phyloP scores from a whole-genome alignment of 805 yeast species.

The Cyberlindnera maclurae region DNA sequence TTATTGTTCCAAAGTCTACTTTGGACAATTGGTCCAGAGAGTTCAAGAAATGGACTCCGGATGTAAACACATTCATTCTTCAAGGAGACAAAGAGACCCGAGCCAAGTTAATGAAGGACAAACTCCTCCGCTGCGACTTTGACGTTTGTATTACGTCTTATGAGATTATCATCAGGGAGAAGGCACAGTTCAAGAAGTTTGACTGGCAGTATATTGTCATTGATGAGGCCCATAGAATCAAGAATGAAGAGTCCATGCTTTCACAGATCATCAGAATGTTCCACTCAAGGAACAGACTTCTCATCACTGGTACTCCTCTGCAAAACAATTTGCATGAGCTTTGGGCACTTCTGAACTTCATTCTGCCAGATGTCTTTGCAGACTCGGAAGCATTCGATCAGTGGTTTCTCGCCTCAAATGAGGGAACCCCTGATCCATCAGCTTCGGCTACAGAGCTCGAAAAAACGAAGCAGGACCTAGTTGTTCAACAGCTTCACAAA shows the following conservation, averaged over 20 bases:
- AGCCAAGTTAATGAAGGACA: conserved; percentile 41
- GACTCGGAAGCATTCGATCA: conserved; percentile 68
- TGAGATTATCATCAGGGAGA: conserved; percentile 73
- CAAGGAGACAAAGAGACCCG: conserved; percentile 74
- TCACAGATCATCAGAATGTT: conserved; percentile 72
- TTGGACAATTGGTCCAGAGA: conserved; percentile 78
- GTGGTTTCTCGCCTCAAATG: conserved; percentile 47
- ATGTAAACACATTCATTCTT: conserved; percentile 58
- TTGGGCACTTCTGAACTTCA: conserved; percentile 74
- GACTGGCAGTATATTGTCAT: conserved; percentile 72
- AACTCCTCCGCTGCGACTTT: conserved; percentile 52
- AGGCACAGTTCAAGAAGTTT: conserved; percentile 56
- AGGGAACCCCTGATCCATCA: conserved; percentile 24
- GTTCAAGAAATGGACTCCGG: conserved; percentile 74
- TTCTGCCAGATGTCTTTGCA: conserved; percentile 72
- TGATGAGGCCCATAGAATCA: conserved; percentile 81
- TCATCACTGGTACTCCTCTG: conserved; percentile 78
- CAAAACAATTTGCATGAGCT: conserved; percentile 75
- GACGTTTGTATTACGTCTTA: conserved; percentile 60
- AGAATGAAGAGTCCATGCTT: conserved; percentile 53
- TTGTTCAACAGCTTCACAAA: conserved; percentile 66
- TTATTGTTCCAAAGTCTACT: conserved; percentile 75
- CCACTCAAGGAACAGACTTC: conserved; percentile 59
- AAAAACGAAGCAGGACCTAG: conserved; percentile 34
- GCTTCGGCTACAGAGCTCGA: conserved; percentile 31